Percentiles rank a stretch among this genome's conserved stretches.
Evolutionary conservation across 2,329 filamentous ascomycete genomes (phyloP).

Genomic region (Dichotomopilus funicola): DNA sequence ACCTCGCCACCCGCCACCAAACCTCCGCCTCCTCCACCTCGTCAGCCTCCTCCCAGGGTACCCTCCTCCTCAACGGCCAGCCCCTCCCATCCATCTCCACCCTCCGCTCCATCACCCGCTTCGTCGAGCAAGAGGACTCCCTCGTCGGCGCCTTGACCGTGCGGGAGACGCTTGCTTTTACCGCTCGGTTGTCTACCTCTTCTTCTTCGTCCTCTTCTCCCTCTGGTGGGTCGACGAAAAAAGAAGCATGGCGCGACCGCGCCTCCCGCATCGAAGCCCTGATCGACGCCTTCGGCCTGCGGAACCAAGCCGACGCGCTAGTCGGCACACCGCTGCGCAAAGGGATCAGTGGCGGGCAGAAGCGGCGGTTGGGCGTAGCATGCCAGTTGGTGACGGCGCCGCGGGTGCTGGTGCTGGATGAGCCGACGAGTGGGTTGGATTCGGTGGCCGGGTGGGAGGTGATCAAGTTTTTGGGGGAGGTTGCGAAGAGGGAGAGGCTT

Average conservation of each 20-base stretch:
- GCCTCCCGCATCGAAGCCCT: constrained; percentile 58
- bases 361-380: constrained; percentile 71
- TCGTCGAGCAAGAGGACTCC: constrained; percentile 85
- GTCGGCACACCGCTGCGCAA: constrained; percentile 79
- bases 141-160: constrained; percentile 76
- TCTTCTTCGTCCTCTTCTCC: constrained; percentile 24
- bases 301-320: constrained; percentile 60
- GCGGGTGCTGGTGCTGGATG: constrained; percentile 75
- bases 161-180: constrained; percentile 71
- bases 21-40: constrained; percentile 41
- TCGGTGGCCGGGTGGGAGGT: constrained; percentile 72
- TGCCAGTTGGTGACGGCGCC: constrained; percentile 76
- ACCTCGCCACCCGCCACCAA: constrained; percentile 55
- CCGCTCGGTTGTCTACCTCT: constrained; percentile 59
- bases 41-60: constrained; percentile 25
- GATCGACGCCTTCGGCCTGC: constrained; percentile 66
- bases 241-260: constrained; percentile 44
- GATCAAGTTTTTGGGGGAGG: constrained; percentile 61
- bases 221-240: too few species aligned
- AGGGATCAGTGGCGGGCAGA: constrained; percentile 80
- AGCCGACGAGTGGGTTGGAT: constrained; percentile 78
- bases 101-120: constrained; percentile 63
- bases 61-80: constrained; percentile 58
- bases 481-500: constrained; percentile 64
- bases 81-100: constrained; percentile 40